Percentiles rank a stretch among this genome's conserved stretches.
Conservation (phyloP, 441 rosid species). For the Geranium incanum region DNA sequence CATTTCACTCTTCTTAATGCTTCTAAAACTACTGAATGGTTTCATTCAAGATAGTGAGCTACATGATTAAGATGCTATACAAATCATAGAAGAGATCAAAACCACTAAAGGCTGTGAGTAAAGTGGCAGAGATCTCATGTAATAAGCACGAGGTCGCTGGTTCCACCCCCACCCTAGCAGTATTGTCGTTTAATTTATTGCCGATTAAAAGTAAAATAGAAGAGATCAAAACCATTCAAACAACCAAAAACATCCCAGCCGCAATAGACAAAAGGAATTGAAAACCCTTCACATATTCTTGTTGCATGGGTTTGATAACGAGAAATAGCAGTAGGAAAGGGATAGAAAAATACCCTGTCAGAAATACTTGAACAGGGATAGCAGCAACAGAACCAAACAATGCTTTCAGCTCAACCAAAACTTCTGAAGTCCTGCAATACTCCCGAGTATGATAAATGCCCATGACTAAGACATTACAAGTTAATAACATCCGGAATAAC, state of each 20-base stretch:
- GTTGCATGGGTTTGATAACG: neutral
- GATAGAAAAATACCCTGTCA: constrained; percentile 46
- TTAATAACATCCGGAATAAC: neutral
- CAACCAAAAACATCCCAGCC: neutral
- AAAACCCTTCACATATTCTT: neutral
- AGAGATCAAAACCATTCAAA: neutral
- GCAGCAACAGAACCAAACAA: constrained; percentile 42
- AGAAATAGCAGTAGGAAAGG: neutral
- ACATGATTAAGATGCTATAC: neutral
- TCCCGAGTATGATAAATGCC: neutral
- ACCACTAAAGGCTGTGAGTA: neutral
- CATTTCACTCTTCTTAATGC: neutral
- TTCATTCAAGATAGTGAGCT: neutral
- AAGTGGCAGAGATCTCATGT: no score
- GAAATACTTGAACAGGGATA: constrained; percentile 70
- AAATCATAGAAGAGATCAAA: neutral
- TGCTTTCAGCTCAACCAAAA: constrained; percentile 46
- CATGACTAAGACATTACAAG: neutral
- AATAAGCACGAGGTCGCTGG: no score
- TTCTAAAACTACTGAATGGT: neutral
- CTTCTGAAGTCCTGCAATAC: constrained; percentile 52
- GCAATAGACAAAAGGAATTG: neutral
- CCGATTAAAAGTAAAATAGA: neutral
- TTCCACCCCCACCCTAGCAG: no score
- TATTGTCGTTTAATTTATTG: no score